Evolutionary conservation across 306 rosid species (phyloP).

Genomic region (Cucumis hystrix): DNA sequence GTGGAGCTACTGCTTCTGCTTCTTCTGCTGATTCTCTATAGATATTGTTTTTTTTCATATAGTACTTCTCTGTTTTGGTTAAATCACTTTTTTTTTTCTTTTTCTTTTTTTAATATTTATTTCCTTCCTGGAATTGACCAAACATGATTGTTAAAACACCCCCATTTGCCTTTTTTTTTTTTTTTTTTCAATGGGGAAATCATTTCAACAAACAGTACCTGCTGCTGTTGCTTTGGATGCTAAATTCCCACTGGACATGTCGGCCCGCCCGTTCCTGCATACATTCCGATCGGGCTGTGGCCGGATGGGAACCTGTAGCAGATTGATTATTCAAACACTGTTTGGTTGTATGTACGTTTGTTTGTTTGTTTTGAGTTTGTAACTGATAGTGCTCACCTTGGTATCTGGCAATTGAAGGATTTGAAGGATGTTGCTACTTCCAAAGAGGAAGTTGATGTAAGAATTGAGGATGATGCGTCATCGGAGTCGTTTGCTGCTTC

Average conservation of each 20-base stretch:
- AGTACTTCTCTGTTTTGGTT: not conserved
- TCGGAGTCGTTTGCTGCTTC: constrained; percentile 33
- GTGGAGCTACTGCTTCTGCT: not conserved
- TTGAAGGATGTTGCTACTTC: constrained; percentile 79
- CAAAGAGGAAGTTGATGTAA: constrained; percentile 36
- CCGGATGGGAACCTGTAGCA: constrained; percentile 60
- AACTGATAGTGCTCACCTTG: constrained; percentile 31
- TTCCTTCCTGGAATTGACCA: not conserved
- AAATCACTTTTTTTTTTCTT: not conserved
- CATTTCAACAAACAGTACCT: not conserved
- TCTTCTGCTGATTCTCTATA: constrained; percentile 4
- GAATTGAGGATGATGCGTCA: constrained; percentile 21
- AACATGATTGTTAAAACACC: constrained; percentile 1
- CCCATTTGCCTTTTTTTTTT: not conserved
- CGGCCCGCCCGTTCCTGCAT: constrained; percentile 60
- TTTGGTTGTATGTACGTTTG: not conserved
- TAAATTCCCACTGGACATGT: constrained; percentile 72
- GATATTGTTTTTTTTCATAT: not conserved
- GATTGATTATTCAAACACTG: not conserved
- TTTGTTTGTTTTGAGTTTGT: too few species aligned
- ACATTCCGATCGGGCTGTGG: constrained; percentile 79
- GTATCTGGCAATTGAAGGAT: constrained; percentile 78
- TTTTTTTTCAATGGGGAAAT: not conserved
- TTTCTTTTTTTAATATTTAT: not conserved
- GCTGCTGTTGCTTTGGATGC: constrained; percentile 9